A percentile compares a stretch with the other conserved stretches of the same genome.
These are phyloP conservation scores for Dysphania ambrosioides DNA, from an alignment of 148 eudicot species.

Conservation along the genomic window DNA sequence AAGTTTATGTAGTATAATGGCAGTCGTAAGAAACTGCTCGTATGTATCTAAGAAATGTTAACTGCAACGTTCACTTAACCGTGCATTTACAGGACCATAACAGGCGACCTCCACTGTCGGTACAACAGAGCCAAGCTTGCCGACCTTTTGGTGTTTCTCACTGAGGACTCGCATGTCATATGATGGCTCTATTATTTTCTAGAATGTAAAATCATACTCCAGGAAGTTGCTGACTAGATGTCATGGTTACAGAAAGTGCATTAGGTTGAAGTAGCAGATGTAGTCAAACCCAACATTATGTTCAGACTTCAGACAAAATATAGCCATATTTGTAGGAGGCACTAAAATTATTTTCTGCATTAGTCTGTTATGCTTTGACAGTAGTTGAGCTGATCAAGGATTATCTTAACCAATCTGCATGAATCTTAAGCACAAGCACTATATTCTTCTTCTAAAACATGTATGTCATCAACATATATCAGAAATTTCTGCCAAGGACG, in stretches of 20 bases:
- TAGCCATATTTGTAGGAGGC: not conserved
- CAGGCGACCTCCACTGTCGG: slow-evolving; percentile 65
- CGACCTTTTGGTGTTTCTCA: slow-evolving; percentile 32
- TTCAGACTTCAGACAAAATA: not conserved
- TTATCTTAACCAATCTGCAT: not conserved
- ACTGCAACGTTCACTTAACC: not conserved
- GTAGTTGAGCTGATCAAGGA: not conserved
- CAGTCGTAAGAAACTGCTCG: not conserved
- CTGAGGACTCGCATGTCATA: slow-evolving; percentile 9
- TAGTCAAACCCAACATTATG: not conserved
- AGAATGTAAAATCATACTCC: not conserved
- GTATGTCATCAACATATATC: no score
- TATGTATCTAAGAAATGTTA: not conserved
- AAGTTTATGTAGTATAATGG: not conserved
- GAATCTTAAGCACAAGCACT: not conserved
- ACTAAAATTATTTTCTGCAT: not conserved
- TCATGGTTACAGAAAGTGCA: not conserved
- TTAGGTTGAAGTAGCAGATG: not conserved
- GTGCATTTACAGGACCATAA: slow-evolving; percentile 49
- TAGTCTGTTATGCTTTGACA: not conserved
- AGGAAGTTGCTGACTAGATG: not conserved
- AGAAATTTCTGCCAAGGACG: not conserved
- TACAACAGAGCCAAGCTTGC: slow-evolving; percentile 46
- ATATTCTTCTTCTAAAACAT: not conserved
- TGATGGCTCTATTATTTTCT: not conserved